These are phyloP conservation scores for Calonectria multiphialidica DNA, from an alignment of 2,329 filamentous ascomycete genomes.

Conservation along the genomic window DNA sequence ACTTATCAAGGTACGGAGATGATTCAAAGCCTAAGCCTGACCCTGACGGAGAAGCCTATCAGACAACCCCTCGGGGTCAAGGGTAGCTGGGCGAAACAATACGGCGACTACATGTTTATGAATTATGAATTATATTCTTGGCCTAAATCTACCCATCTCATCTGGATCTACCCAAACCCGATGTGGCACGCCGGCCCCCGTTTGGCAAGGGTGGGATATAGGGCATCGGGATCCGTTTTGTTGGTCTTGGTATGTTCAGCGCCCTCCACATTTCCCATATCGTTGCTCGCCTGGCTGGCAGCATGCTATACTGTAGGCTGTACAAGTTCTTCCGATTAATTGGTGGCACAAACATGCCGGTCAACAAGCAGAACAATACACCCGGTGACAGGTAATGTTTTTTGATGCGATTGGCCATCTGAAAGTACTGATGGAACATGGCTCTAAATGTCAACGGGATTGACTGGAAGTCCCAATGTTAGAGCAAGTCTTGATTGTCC, in stretches of 20 bases:
- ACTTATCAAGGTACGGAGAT: background rate
- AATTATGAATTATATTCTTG: slow-evolving; percentile 25
- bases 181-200: slow-evolving; percentile 44
- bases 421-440: slow-evolving; percentile 98
- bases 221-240: slow-evolving; percentile 54
- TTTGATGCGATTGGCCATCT: slow-evolving; percentile 89
- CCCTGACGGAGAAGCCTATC: no score
- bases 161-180: slow-evolving; percentile 45
- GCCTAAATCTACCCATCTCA: slow-evolving; percentile 24
- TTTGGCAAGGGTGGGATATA: slow-evolving; percentile 49
- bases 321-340: slow-evolving; percentile 96
- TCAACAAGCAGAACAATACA: slow-evolving; percentile 88
- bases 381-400: slow-evolving; percentile 94
- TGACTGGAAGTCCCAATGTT: slow-evolving; percentile 64
- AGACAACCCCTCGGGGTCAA: no score
- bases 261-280: slow-evolving; percentile 89
- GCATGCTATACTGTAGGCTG: slow-evolving; percentile 97
- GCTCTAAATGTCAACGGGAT: slow-evolving; percentile 90
- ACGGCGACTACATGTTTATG: background rate
- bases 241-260: slow-evolving; percentile 66
- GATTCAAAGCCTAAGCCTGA: no score
- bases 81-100: no score
- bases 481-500: background rate
- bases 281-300: slow-evolving; percentile 83
- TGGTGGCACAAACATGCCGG: slow-evolving; percentile 92